Percentiles rank a stretch among this genome's conserved stretches.
Conservation (phyloP, 495 filamentous ascomycete species). For the Lasiosphaeria miniovina region DNA sequence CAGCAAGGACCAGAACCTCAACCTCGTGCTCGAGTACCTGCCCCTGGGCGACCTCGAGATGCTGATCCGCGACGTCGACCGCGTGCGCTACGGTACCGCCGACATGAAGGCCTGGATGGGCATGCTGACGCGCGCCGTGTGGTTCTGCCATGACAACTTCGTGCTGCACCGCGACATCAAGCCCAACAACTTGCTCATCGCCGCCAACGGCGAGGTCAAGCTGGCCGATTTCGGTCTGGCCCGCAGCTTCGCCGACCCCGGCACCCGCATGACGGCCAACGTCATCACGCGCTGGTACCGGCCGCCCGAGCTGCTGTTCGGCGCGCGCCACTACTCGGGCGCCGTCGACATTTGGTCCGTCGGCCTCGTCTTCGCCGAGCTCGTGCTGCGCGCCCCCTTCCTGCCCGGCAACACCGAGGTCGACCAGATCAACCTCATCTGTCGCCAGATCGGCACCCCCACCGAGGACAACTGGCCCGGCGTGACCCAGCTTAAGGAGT, state of each 20-base stretch:
- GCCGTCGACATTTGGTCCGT: slow-evolving; percentile 96
- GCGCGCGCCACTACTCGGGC: slow-evolving; percentile 82
- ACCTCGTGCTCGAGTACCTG: slow-evolving; percentile 89
- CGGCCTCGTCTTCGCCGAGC: slow-evolving; percentile 87
- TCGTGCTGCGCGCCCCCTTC: slow-evolving; percentile 76
- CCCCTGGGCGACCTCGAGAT: slow-evolving; percentile 88
- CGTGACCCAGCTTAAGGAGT: slow-evolving; percentile 76
- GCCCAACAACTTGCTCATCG: slow-evolving; percentile 95
- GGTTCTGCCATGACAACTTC: slow-evolving; percentile 95
- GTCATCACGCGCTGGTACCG: slow-evolving; percentile 98
- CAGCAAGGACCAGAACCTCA: slow-evolving; percentile 86
- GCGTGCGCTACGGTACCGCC: slow-evolving; percentile 61
- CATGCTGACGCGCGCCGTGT: slow-evolving; percentile 88
- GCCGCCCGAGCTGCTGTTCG: slow-evolving; percentile 88
- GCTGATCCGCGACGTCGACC: slow-evolving; percentile 78
- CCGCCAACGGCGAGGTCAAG: slow-evolving; percentile 87
- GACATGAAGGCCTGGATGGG: slow-evolving; percentile 99
- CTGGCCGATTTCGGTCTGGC: slow-evolving; percentile 98
- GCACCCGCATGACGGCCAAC: slow-evolving; percentile 82
- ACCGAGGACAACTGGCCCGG: slow-evolving; percentile 96
- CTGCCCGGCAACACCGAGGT: slow-evolving; percentile 67
- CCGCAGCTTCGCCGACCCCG: slow-evolving; percentile 82
- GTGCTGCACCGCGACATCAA: slow-evolving; percentile 98
- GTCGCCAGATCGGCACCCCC: slow-evolving; percentile 81
- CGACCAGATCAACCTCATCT: slow-evolving; percentile 78